Base-by-base conservation (phyloP, 1,284 basidiomycete genomes). In the Tilletia caries region DNA sequence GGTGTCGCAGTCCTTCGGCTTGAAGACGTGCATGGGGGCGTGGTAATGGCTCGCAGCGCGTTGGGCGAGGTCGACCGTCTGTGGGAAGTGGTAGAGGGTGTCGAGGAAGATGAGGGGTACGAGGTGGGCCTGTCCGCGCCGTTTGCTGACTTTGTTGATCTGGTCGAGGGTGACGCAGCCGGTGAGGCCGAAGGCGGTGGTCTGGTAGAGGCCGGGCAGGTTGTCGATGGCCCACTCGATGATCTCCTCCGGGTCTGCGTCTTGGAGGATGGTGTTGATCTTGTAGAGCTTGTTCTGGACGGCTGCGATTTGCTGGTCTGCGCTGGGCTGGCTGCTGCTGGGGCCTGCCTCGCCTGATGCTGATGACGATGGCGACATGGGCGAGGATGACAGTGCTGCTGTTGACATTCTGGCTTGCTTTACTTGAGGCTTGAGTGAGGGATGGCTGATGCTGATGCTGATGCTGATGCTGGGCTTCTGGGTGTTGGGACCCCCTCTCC, bases 51-150 rank as follows among this genome's bases (percentile, higher is more conserved):
- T 85, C 79, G 91, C 89, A 13, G 93, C 91, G 43, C 89, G 89
- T 68, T 91, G 88, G 1, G 95, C 91, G 54, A 98, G 88, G 73
- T 91, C 89, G 76, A 95, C 89, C 4, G 95, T 98, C 85, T 97
- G 93, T 2, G 88, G 86, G 84, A 98, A 98, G 86, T 98, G 96
- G 84, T 98, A 95, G 12, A 98, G 87, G 0, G 95, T 98, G 86
- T 98, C 95, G 82, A 82, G 70, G 71, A 81, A 83, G 74, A 83
- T 83, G 67, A 83, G 76, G 15, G 80, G 81, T 3, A 83, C 79
- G n/a, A 82, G 76, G 71, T 83, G 81, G 60, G 77, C 68, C n/a
- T n/a, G n/a, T n/a, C n/a, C 46, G 73, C 72, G 43, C 64, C 75
- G 69, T 43, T 76, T 69, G 67, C 74, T 76, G 68, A 83, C 78